Evolutionary conservation across 352 stramenopile genomes (phyloP).

Genomic region (Pseudoperonospora humuli): DNA sequence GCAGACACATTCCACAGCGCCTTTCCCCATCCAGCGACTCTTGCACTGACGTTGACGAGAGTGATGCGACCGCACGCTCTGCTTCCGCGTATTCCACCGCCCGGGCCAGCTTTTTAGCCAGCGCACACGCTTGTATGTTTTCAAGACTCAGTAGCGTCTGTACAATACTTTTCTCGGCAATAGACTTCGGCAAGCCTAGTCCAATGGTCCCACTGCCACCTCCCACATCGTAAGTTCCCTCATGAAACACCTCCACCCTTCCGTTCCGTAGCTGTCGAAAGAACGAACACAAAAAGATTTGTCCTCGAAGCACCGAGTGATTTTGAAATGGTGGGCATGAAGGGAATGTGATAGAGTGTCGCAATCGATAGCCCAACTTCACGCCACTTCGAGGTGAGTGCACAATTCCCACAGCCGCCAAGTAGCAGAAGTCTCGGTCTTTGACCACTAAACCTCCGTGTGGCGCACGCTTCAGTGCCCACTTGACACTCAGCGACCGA

Average conservation of each 20-base stretch:
- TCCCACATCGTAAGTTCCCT: conserved; percentile 44
- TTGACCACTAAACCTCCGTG: conserved; percentile 31
- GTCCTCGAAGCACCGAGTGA: conserved; percentile 45
- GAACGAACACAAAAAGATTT: conserved; percentile 61
- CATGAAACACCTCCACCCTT: conserved; percentile 56
- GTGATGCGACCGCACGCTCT: conserved; percentile 17
- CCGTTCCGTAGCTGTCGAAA: conserved; percentile 51
- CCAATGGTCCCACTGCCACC: conserved; percentile 20
- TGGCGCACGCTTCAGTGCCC: conserved; percentile 31
- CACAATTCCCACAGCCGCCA: conserved; percentile 27
- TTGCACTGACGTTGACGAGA: conserved; percentile 27
- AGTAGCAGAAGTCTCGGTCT: conserved; percentile 46
- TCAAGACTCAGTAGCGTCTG: conserved; percentile 35
- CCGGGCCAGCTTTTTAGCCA: conserved; percentile 55
- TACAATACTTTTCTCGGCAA: conserved; percentile 40
- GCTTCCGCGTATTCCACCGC: conserved; percentile 28
- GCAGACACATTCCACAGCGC: conserved; percentile 49
- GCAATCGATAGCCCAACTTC: conserved; percentile 35
- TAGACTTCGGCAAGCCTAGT: conserved; percentile 28
- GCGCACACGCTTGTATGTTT: conserved; percentile 35
- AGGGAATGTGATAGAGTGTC: conserved; percentile 59
- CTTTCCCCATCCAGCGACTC: conserved; percentile 27
- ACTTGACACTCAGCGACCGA: conserved; percentile 40
- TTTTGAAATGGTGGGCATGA: conserved; percentile 40
- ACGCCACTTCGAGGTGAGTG: conserved; percentile 24